phyloP scores from a whole-genome alignment of 257 asterid genomes.

The Oldenlandia corymbosa region DNA sequence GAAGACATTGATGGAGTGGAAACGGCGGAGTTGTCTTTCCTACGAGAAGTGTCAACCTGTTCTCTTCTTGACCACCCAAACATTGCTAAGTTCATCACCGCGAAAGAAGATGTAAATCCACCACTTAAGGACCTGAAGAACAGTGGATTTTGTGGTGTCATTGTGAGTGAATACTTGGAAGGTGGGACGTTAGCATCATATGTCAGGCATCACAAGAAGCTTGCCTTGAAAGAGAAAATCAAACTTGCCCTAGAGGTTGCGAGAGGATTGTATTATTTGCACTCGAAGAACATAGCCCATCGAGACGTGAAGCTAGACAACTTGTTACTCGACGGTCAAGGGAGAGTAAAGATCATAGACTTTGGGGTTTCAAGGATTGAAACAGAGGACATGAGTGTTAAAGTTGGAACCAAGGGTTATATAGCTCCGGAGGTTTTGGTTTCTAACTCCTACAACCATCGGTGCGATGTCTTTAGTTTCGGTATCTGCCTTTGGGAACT shows the following conservation, averaged over 20 bases:
- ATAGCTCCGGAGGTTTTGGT: slow-evolving; percentile 28
- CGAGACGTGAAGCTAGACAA: slow-evolving; percentile 26
- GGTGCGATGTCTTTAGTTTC: slow-evolving; percentile 30
- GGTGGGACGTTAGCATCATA: slow-evolving; percentile 19
- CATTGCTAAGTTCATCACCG: slow-evolving; percentile 20
- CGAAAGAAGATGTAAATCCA: neutral
- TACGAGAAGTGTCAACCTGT: slow-evolving; percentile 19
- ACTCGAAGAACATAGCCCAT: slow-evolving; percentile 21
- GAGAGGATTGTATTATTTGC: slow-evolving; percentile 26
- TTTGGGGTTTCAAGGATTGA: slow-evolving; percentile 26
- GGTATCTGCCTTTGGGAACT: slow-evolving; percentile 34
- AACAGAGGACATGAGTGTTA: slow-evolving; percentile 8
- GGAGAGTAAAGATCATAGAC: slow-evolving; percentile 19
- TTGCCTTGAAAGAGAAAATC: slow-evolving; percentile 4
- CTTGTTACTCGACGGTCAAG: slow-evolving; percentile 7
- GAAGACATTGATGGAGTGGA: no score
- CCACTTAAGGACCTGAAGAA: slow-evolving; percentile 1
- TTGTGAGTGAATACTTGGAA: slow-evolving; percentile 21
- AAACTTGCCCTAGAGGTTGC: slow-evolving; percentile 25
- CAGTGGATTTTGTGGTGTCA: slow-evolving; percentile 12
- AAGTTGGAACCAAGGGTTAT: slow-evolving; percentile 16
- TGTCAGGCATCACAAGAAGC: neutral
- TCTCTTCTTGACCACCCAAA: slow-evolving; percentile 19
- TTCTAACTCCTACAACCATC: slow-evolving; percentile 12
- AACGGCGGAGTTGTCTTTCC: neutral